A percentile compares a stretch with the other conserved stretches of the same genome.
These are phyloP conservation scores for Haplosporangium gracile DNA, from an alignment of 192 early-diverging fungal genomes.

Conservation along the genomic window DNA sequence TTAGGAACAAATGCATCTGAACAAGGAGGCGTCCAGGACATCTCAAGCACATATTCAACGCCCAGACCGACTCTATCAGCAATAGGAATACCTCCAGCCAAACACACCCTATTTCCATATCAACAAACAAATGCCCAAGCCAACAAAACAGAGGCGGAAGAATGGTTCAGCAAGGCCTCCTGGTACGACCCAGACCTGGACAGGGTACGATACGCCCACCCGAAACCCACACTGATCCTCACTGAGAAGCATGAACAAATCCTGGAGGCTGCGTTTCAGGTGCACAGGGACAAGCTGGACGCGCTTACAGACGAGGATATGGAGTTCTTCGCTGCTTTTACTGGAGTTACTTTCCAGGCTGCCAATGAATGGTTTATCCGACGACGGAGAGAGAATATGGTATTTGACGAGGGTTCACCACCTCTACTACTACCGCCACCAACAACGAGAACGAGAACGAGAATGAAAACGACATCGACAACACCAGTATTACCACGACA, in stretches of 20 bases:
- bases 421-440: no score
- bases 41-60: no score
- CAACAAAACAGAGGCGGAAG: not conserved
- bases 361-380: not conserved
- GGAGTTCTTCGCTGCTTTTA: conserved; percentile 14
- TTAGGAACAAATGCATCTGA: not conserved
- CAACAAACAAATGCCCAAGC: not conserved
- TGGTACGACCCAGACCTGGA: not conserved
- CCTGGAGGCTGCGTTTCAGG: conserved; percentile 3
- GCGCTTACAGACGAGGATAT: not conserved
- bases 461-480: no score
- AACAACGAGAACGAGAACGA: no score
- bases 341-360: not conserved
- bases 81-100: no score
- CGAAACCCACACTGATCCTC: not conserved
- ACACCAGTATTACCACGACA: not conserved
- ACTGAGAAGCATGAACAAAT: not conserved
- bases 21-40: not conserved
- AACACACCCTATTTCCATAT: no score
- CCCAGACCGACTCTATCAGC: no score
- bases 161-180: not conserved
- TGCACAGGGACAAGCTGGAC: not conserved
- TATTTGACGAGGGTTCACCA: not conserved
- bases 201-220: not conserved
- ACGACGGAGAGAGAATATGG: not conserved